Conservation (phyloP, 495 filamentous ascomycete genomes). For the Annulohypoxylon bovei region DNA sequence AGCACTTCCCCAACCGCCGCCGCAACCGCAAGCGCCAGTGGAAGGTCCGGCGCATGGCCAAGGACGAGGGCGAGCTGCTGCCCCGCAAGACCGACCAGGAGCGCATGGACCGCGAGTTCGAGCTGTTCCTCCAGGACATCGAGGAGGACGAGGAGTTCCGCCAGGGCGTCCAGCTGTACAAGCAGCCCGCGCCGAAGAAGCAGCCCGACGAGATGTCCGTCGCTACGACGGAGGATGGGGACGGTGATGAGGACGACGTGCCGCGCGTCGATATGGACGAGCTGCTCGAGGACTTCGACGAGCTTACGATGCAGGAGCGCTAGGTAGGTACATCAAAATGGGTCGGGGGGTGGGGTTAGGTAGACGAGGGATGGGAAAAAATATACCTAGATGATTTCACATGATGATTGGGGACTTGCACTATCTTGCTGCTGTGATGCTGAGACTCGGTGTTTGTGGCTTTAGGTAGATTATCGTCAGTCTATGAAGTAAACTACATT, state of each 20-base stretch:
- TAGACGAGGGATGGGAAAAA: not conserved
- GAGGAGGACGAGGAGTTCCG: slow-evolving; percentile 94
- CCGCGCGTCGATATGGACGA: slow-evolving; percentile 85
- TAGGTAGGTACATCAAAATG: not conserved
- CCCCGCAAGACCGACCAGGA: slow-evolving; percentile 84
- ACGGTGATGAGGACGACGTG: slow-evolving; percentile 70
- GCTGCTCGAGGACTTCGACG: slow-evolving; percentile 89
- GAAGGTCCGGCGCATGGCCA: slow-evolving; percentile 92
- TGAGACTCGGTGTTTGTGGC: not conserved
- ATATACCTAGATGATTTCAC: not conserved
- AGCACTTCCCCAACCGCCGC: slow-evolving; percentile 86
- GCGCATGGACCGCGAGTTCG: slow-evolving; percentile 87
- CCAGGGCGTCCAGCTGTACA: slow-evolving; percentile 85
- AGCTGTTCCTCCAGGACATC: slow-evolving; percentile 95
- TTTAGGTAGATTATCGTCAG: not conserved
- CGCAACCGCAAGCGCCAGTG: slow-evolving; percentile 85
- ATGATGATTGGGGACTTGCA: not conserved
- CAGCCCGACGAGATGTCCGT: slow-evolving; percentile 64
- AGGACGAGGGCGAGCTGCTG: slow-evolving; percentile 83
- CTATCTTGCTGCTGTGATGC: not conserved
- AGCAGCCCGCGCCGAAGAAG: slow-evolving; percentile 58
- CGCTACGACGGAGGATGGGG: slow-evolving; percentile 73
- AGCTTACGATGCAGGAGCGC: slow-evolving; percentile 71
- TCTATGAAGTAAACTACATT: not conserved
- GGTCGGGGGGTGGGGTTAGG: not conserved